These are phyloP conservation scores for Suillus tomentosus DNA, from an alignment of 768 basidiomycete species.

Conservation along the genomic window DNA sequence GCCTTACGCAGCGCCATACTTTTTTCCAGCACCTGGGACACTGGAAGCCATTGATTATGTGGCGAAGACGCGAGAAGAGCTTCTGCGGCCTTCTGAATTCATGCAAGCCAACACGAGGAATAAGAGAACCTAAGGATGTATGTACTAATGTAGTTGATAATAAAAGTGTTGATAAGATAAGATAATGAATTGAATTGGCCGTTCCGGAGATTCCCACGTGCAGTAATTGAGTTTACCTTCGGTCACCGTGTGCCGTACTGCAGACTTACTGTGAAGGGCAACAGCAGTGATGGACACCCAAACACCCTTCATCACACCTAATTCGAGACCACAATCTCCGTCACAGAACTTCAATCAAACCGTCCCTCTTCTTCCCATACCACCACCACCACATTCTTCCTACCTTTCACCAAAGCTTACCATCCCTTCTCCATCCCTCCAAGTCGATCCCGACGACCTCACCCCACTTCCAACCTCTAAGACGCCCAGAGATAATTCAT, in stretches of 20 bases:
- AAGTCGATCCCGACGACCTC: conserved; percentile 11
- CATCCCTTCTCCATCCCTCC: conserved; percentile 4
- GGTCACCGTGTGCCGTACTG: conserved; percentile 17
- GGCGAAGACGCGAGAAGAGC: conserved; percentile 24
- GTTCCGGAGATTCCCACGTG: conserved; percentile 13
- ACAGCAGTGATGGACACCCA: conserved; percentile 18
- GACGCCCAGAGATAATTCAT: conserved; percentile 1
- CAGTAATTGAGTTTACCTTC: conserved; percentile 11
- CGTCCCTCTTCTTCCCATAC: conserved; percentile 9
- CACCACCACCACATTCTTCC: conserved; percentile 9
- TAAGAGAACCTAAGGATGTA: not conserved
- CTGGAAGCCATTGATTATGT: conserved; percentile 38
- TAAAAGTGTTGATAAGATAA: conserved; percentile 10
- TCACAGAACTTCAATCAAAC: conserved; percentile 13
- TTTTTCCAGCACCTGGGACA: conserved; percentile 51
- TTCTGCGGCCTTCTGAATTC: conserved; percentile 7
- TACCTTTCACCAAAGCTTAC: conserved; percentile 7
- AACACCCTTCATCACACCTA: conserved; percentile 16
- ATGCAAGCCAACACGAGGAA: not conserved
- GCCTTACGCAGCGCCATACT: conserved; percentile 67
- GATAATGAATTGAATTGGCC: not conserved
- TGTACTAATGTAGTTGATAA: not conserved
- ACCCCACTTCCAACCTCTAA: not conserved
- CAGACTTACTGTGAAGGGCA: conserved; percentile 14
- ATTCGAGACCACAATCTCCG: conserved; percentile 17